phyloP scores from a whole-genome alignment of 2,329 filamentous ascomycete genomes.

The Knufia fluminis region DNA sequence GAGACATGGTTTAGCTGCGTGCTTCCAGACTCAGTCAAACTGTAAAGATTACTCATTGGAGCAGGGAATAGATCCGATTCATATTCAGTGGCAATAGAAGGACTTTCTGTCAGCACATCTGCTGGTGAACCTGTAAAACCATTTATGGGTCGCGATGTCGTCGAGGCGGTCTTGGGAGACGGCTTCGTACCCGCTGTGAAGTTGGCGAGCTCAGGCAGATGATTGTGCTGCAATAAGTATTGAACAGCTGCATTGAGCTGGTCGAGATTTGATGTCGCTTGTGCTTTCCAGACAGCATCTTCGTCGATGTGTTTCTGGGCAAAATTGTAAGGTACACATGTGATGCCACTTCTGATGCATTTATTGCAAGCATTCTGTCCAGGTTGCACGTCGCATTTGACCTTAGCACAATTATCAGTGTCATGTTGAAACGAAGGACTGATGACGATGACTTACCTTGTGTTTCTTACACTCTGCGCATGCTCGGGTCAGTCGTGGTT shows the following conservation, averaged over 20 bases:
- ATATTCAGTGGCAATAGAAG: not conserved
- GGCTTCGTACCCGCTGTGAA: not conserved
- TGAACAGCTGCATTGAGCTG: slow-evolving; percentile 38
- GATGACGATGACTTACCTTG: too few species aligned
- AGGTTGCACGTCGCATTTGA: slow-evolving; percentile 41
- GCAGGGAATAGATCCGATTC: slow-evolving; percentile 36
- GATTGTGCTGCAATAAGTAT: slow-evolving; percentile 35
- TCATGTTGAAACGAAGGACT: too few species aligned
- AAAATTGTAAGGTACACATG: slow-evolving; percentile 48
- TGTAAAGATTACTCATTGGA: slow-evolving; percentile 37
- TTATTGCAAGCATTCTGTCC: slow-evolving; percentile 41
- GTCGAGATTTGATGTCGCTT: slow-evolving; percentile 33
- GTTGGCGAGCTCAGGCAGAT: slow-evolving; percentile 31
- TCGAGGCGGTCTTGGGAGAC: not conserved
- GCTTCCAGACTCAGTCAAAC: slow-evolving; percentile 46
- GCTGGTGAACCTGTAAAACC: not conserved
- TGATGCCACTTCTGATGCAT: slow-evolving; percentile 42
- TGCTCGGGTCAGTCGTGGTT: slow-evolving; percentile 3
- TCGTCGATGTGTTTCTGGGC: slow-evolving; percentile 48
- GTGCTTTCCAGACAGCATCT: slow-evolving; percentile 43
- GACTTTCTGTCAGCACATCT: not conserved
- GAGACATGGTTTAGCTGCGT: slow-evolving; percentile 33
- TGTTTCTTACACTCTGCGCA: slow-evolving; percentile 43
- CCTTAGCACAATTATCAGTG: too few species aligned
- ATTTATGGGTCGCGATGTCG: not conserved